Evolutionary conservation across 2,329 filamentous ascomycete genomes (phyloP).

Genomic region (Lasiodiplodia gonubiensis): DNA sequence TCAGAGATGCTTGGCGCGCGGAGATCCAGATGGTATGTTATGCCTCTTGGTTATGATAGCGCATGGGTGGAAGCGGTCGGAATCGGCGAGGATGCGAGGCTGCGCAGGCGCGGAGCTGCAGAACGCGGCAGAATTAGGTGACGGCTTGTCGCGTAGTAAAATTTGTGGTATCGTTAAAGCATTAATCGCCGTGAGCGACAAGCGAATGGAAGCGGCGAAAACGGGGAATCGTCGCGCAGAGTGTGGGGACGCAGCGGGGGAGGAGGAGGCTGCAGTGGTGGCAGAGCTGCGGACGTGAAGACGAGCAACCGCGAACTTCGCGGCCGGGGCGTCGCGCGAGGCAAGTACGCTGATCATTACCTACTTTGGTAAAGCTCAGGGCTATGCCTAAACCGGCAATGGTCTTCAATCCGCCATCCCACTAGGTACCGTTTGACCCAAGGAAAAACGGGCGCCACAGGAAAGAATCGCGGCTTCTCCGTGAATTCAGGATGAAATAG

Average conservation of each 20-base stretch:
- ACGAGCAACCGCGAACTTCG: constrained; percentile 44
- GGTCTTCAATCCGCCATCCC: background rate
- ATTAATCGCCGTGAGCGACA: constrained; percentile 13
- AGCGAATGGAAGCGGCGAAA: constrained; percentile 16
- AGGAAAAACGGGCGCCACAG: background rate
- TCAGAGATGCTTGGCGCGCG: background rate
- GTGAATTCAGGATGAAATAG: background rate
- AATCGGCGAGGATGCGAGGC: constrained; percentile 9
- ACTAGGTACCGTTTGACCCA: background rate
- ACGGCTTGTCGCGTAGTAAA: constrained; percentile 1
- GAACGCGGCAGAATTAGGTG: constrained; percentile 10
- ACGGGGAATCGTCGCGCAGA: background rate
- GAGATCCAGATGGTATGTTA: constrained; percentile 8
- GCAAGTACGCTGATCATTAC: constrained; percentile 36
- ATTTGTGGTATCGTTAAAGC: background rate
- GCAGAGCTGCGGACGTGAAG: constrained; percentile 56
- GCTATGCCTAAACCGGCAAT: background rate
- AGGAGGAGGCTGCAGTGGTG: constrained; percentile 1
- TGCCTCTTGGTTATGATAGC: constrained; percentile 11
- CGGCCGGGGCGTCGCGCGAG: constrained; percentile 37
- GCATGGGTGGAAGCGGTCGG: constrained; percentile 11
- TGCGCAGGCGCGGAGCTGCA: constrained; percentile 20
- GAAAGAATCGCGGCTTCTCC: background rate
- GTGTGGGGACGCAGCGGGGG: constrained; percentile 10
- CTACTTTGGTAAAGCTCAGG: background rate